Evolutionary conservation across 257 asterid genomes (phyloP), one percentile per base, ranked within the genome.

Genomic region (Penstemon eatonii): DNA sequence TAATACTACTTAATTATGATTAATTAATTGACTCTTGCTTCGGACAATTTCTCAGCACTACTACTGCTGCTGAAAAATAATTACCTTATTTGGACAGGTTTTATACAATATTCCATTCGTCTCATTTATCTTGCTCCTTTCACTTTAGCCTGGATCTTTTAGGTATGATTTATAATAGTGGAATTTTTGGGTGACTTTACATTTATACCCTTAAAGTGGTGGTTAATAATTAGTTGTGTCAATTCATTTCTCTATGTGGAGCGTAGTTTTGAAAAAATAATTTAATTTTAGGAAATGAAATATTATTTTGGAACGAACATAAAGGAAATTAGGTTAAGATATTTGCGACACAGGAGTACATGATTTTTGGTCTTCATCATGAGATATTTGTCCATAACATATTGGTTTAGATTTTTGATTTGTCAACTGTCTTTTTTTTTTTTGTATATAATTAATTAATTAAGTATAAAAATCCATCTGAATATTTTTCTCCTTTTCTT

Each of bases 1-100:
- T 75, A 46, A 50, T 67, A 81, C 78, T 69, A 70, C 67, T 75
- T 66, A 60, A 52, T 56, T 25, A 66, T 15, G 45, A 44, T 13
- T 44, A 55, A 11, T 45, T 33, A 5, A 45, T 56, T 71, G 75
- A 63, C 72, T 13, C 67, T 58, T 71, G 74, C 79, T 65, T 68
- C 56, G 61, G 71, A 69, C 73, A 33, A 36, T 36, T 51, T 56
- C 52, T 19, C 0, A 10, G 45, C 51, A 39, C 54, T 55, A 37
- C 55, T 39, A 72, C 38, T 42, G 25, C 33, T 40, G 7, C 13
- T 37, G 37, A 39, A 41, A 52, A 60, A 60, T 69, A 60, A 60
- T 69, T 56, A 55, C 63, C 80, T 63, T 60, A 71, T 47, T 47
- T 63, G 72, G 79, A 57, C 39, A 13, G 71, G 49, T 43, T 25